These are phyloP conservation scores for Globisporangium sylvaticum DNA, from an alignment of 352 stramenopile genomes.

Conservation along the genomic window DNA sequence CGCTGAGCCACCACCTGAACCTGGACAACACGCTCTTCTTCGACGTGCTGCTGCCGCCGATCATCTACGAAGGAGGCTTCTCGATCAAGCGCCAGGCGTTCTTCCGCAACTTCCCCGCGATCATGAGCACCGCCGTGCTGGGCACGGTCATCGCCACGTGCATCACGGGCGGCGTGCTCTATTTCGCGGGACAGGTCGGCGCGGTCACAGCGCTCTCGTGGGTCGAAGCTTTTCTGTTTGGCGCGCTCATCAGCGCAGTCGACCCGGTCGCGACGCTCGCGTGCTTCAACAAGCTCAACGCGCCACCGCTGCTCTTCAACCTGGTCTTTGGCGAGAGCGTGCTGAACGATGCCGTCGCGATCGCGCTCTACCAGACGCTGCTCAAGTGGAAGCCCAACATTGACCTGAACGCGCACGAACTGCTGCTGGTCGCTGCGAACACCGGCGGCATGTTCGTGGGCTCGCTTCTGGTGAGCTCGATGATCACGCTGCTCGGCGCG, in stretches of 20 bases:
- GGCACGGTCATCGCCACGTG: conserved; percentile 77
- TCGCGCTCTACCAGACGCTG: conserved; percentile 92
- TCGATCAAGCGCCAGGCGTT: conserved; percentile 83
- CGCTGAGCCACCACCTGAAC: conserved; percentile 75
- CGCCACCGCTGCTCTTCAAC: conserved; percentile 90
- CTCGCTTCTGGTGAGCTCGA: conserved; percentile 62
- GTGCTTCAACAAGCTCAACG: conserved; percentile 90
- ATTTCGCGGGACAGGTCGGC: conserved; percentile 50
- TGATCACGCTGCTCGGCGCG: conserved; percentile 69
- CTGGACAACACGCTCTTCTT: conserved; percentile 88
- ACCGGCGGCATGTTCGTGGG: conserved; percentile 75
- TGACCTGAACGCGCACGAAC: conserved; percentile 55
- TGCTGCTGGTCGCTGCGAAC: conserved; percentile 60
- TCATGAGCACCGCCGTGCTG: conserved; percentile 80
- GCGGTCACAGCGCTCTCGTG: conserved; percentile 79
- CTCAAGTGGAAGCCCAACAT: conserved; percentile 83
- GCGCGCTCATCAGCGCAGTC: conserved; percentile 90
- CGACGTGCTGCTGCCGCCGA: conserved; percentile 78
- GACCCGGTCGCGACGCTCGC: conserved; percentile 92
- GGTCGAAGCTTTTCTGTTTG: conserved; percentile 91
- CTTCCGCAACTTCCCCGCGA: conserved; percentile 84
- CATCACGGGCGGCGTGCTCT: conserved; percentile 72
- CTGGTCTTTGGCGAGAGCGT: conserved; percentile 94
- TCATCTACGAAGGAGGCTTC: conserved; percentile 87
- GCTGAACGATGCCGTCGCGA: conserved; percentile 92